A percentile compares a stretch with the other conserved stretches of the same genome.
phyloP scores from a whole-genome alignment of 202 grass and related monocot genomes.

The Cymbopogon flexuosus region DNA sequence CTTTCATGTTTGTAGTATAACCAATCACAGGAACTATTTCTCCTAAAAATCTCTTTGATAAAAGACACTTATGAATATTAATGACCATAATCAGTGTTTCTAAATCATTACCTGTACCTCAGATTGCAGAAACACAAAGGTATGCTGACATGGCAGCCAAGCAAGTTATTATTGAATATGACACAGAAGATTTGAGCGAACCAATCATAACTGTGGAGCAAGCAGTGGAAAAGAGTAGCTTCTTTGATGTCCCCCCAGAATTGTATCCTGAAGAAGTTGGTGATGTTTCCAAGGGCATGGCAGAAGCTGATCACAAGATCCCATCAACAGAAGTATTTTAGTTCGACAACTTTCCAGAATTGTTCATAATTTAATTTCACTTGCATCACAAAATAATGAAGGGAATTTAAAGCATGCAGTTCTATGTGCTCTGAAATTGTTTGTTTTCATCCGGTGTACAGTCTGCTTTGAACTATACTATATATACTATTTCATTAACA shows the following conservation, averaged over 20 bases:
- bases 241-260: slow-evolving; percentile 39
- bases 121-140: slow-evolving; percentile 78
- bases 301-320: slow-evolving; percentile 74
- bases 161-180: slow-evolving; percentile 61
- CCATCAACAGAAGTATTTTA: slow-evolving; percentile 48
- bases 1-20: slow-evolving; percentile 40
- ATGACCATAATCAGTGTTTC: not conserved
- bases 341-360: not conserved
- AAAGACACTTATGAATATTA: not conserved
- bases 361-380: not conserved
- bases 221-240: slow-evolving; percentile 58
- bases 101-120: slow-evolving; percentile 1
- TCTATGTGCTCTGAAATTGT: not conserved
- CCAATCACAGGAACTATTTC: not conserved
- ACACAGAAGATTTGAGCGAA: slow-evolving; percentile 37
- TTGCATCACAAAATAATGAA: not conserved
- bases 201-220: slow-evolving; percentile 72
- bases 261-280: slow-evolving; percentile 46
- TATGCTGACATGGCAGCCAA: slow-evolving; percentile 75
- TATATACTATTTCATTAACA: not conserved
- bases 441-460: not conserved
- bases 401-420: not conserved
- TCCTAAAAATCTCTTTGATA: not conserved
- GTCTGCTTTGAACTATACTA: not conserved
- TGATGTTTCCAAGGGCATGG: slow-evolving; percentile 72